Percentiles rank a stretch among this genome's conserved stretches.
These are phyloP conservation scores for Trichosporon inkin DNA, from an alignment of 1,284 basidiomycete species.

Conservation along the genomic window DNA sequence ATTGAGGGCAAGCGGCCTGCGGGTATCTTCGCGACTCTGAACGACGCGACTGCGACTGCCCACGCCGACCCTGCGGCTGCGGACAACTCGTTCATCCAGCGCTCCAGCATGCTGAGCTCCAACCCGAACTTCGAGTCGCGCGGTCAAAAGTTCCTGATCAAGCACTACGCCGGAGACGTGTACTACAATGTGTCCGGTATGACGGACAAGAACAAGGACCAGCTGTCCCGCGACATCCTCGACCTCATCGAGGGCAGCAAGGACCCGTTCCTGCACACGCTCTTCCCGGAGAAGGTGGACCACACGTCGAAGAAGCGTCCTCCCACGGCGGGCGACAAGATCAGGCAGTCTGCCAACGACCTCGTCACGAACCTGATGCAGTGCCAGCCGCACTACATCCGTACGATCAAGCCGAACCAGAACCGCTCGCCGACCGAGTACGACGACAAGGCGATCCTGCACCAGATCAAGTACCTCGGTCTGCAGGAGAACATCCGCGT, in stretches of 20 bases:
- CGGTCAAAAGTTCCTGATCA: conserved; percentile 81
- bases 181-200: conserved; percentile 96
- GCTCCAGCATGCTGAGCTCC: conserved; percentile 71
- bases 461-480: conserved; percentile 99
- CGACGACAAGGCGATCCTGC: conserved; percentile 87
- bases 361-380: conserved; percentile 95
- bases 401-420: conserved; percentile 99
- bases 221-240: conserved; percentile 88
- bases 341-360: conserved; percentile 88
- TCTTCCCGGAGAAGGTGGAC: conserved; percentile 95
- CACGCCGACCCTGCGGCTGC: conserved; percentile 96
- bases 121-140: conserved; percentile 92
- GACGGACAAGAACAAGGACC: conserved; percentile 99
- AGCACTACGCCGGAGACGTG: conserved; percentile 96
- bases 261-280: conserved; percentile 76
- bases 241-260: conserved; percentile 77
- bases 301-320: conserved; percentile 97
- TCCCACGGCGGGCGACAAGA: conserved; percentile 95
- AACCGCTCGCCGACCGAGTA: conserved; percentile 91
- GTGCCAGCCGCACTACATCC: conserved; percentile 95
- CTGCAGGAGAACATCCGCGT: conserved; percentile 98
- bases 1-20: conserved; percentile 96
- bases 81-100: conserved; percentile 94
- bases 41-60: conserved; percentile 96
- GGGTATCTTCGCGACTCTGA: conserved; percentile 95